phyloP scores from a whole-genome alignment of 768 basidiomycete species.

The Phallus indusiatus region DNA sequence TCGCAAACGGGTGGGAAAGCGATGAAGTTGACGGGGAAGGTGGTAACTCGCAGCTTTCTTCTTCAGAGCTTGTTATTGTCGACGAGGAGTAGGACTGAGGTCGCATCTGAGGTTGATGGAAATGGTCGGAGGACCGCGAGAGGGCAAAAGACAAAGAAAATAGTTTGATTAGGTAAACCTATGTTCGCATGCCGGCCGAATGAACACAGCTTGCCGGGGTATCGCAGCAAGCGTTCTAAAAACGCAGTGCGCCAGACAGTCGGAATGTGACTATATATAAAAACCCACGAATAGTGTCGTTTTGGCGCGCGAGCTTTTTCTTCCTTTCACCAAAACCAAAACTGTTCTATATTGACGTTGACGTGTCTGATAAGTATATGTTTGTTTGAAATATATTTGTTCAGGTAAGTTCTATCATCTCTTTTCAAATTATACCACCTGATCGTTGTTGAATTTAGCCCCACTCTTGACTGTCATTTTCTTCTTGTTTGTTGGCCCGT shows the following conservation, averaged over 20 bases:
- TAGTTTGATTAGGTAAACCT: background rate
- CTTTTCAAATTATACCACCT: background rate
- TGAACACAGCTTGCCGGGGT: background rate
- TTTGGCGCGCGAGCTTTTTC: background rate
- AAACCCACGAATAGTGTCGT: background rate
- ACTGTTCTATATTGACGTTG: background rate
- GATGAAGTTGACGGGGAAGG: background rate
- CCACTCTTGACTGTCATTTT: background rate
- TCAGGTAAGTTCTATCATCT: background rate
- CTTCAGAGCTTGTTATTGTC: background rate
- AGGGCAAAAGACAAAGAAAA: background rate
- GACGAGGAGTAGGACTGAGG: background rate
- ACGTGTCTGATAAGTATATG: background rate
- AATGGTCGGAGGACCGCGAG: background rate
- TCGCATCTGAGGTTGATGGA: background rate
- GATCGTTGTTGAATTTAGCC: background rate
- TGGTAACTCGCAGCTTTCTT: background rate
- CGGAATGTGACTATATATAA: background rate
- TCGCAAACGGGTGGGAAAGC: conserved; percentile 34
- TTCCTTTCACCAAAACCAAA: background rate
- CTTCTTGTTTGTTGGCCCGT: background rate
- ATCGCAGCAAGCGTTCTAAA: background rate
- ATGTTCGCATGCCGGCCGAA: background rate
- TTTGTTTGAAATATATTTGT: background rate
- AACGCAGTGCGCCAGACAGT: background rate